Evolutionary conservation across 2,329 filamentous ascomycete genomes (phyloP), one percentile per base, ranked within the genome.

Genomic region (Didymella lethalis): DNA sequence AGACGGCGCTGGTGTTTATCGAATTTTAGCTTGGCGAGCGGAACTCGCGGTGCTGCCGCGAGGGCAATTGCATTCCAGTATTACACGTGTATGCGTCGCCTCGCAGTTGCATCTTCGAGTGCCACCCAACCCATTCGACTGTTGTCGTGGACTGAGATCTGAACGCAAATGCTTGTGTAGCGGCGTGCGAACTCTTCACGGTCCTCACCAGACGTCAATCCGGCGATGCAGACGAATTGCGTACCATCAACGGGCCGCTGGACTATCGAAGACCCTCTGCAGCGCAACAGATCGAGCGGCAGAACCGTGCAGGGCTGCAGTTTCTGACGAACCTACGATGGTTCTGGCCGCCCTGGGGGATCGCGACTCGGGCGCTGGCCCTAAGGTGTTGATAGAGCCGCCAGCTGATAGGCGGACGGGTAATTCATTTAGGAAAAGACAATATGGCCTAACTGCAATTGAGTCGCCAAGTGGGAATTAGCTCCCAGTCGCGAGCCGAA

Each of bases 401-500:
- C 66, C 65, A n/a, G 70, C 36, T 60, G 57, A 60, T 60, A 55
- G 57, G 57, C 44, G 41, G 57, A 23, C 48, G 48, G 48, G 43
- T 45, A 51, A 52, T 60, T 55, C 57, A 48, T 55, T 52, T 34
- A 48, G 25, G 48, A 44, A 45, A 52, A 48, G 57, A 45, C 52
- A 56, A 60, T 60, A 60, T 49, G 44, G n/a, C 57, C 56, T 59
- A 46, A 36, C 56, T 50, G 40, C 20, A 54, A 54, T 59, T 48
- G 52, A 48, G 36, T 32, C 44, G 41, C 48, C 52, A 48, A 55
- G 26, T 55, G 34, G 50, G 66, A 64, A 56, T 16, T 69, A 53
- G 41, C 41, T 44, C 41, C 63, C 51, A 62, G 62, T 63, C 56
- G 58, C 59, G 65, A 63, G 64, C 59, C 64, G 61, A 62, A 61